Percentiles rank a stretch among this genome's conserved stretches.
These are phyloP conservation scores for Cladosporium sp. DNA, from an alignment of 2,329 filamentous ascomycete genomes.

Conservation along the genomic window DNA sequence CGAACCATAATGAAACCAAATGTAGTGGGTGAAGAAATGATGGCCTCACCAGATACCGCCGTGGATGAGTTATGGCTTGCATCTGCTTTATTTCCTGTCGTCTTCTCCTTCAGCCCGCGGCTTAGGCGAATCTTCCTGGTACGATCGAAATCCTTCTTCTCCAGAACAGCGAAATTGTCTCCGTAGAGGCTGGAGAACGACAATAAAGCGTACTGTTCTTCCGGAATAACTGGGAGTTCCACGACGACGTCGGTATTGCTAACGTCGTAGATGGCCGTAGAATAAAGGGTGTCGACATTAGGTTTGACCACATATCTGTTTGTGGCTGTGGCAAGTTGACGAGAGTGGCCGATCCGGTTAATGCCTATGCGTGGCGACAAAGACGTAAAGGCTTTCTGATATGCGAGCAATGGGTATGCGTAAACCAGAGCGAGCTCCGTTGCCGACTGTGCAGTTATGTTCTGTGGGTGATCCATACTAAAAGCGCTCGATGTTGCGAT, in stretches of 20 bases:
- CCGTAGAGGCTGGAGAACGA: slow-evolving; percentile 18
- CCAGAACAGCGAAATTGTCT: slow-evolving; percentile 17
- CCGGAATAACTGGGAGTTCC: slow-evolving; percentile 16
- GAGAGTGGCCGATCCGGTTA: slow-evolving; percentile 16
- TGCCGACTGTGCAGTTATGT: slow-evolving; percentile 14
- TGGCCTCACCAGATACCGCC: neutral
- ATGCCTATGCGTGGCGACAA: neutral
- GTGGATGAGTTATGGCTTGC: neutral
- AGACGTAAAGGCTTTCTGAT: slow-evolving; percentile 10
- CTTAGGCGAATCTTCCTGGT: slow-evolving; percentile 10
- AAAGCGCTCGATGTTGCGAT: no score
- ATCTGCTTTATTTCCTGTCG: neutral
- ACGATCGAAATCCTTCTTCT: slow-evolving; percentile 2
- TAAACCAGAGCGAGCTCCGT: slow-evolving; percentile 20
- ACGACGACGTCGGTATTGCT: slow-evolving; percentile 17
- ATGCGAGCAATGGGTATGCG: slow-evolving; percentile 22
- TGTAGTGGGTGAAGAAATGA: slow-evolving; percentile 14
- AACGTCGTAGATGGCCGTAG: slow-evolving; percentile 19
- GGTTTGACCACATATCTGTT: slow-evolving; percentile 19
- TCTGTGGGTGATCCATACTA: neutral
- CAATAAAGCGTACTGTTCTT: slow-evolving; percentile 15
- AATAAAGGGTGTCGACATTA: slow-evolving; percentile 24
- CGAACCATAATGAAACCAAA: slow-evolving; percentile 18
- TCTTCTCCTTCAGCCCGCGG: neutral
- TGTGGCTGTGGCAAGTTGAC: slow-evolving; percentile 13